phyloP scores from a whole-genome alignment of 2,329 filamentous ascomycete genomes.

The Xylaria sp. region DNA sequence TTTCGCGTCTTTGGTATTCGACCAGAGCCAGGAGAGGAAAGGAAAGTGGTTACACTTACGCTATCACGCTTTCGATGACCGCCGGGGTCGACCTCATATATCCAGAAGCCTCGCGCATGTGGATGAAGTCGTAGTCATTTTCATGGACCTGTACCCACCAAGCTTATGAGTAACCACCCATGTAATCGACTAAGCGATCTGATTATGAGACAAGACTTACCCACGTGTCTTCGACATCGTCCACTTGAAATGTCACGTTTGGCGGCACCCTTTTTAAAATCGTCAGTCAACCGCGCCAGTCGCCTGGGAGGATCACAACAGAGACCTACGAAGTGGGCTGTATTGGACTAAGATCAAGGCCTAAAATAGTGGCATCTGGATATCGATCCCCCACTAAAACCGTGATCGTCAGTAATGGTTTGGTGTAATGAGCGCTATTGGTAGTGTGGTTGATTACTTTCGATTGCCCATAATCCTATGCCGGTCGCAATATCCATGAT shows the following conservation, averaged over 20 bases:
- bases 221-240: constrained; percentile 42
- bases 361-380: constrained; percentile 37
- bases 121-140: constrained; percentile 40
- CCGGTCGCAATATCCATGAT: constrained; percentile 40
- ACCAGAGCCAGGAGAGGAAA: too few relatives aligned
- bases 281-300: constrained; percentile 23
- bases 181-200: not conserved
- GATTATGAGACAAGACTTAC: constrained; percentile 27
- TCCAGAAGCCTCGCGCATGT: constrained; percentile 39
- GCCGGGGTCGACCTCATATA: constrained; percentile 37
- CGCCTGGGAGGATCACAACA: constrained; percentile 4
- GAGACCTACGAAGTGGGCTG: constrained; percentile 40
- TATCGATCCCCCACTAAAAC: constrained; percentile 38
- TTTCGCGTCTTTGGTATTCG: not conserved
- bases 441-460: constrained; percentile 27
- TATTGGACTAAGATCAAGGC: constrained; percentile 42
- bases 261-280: constrained; percentile 37
- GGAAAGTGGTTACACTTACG: constrained; percentile 32
- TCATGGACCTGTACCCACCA: constrained; percentile 33
- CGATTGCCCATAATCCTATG: constrained; percentile 38
- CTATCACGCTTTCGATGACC: constrained; percentile 37
- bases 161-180: constrained; percentile 14
- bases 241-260: constrained; percentile 41
- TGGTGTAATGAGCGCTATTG: not conserved
- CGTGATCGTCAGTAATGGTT: constrained; percentile 26